Conservation (phyloP, 306 rosid genomes). For the Luffa acutangula region DNA sequence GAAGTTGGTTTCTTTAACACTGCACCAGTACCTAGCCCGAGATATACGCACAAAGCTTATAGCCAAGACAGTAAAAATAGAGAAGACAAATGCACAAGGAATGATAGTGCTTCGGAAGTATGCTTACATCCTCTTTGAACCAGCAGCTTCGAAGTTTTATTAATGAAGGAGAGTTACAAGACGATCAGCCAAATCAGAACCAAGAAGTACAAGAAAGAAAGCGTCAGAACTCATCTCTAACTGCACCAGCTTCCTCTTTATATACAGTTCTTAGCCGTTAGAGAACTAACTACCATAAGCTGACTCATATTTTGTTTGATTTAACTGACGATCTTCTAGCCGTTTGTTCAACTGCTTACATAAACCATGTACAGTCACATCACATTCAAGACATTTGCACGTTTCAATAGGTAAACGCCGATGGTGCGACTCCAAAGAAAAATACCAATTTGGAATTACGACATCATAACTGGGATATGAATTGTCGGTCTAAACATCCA, state of each 20-base stretch:
- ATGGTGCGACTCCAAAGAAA: not conserved
- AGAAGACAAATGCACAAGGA: not conserved
- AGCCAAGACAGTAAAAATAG: not conserved
- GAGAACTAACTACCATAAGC: not conserved
- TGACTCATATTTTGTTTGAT: not conserved
- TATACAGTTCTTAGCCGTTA: not conserved
- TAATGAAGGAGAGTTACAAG: not conserved
- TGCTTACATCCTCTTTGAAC: not conserved
- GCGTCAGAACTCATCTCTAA: not conserved
- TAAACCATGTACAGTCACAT: not conserved
- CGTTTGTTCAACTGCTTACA: not conserved
- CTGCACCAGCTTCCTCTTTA: not conserved
- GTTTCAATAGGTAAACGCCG: not conserved
- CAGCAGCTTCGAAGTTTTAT: not conserved
- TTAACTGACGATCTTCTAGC: not conserved
- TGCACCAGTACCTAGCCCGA: not conserved
- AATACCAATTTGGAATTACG: not conserved
- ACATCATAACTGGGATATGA: not conserved
- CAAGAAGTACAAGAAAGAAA: not conserved
- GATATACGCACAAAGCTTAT: not conserved
- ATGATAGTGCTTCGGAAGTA: not conserved
- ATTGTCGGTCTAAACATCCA: not conserved
- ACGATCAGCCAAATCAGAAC: not conserved
- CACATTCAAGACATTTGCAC: not conserved
- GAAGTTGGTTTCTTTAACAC: not conserved